These are phyloP conservation scores for Chimonanthus salicifolius DNA, from an alignment of 164 flowering plant genomes.

Conservation along the genomic window DNA sequence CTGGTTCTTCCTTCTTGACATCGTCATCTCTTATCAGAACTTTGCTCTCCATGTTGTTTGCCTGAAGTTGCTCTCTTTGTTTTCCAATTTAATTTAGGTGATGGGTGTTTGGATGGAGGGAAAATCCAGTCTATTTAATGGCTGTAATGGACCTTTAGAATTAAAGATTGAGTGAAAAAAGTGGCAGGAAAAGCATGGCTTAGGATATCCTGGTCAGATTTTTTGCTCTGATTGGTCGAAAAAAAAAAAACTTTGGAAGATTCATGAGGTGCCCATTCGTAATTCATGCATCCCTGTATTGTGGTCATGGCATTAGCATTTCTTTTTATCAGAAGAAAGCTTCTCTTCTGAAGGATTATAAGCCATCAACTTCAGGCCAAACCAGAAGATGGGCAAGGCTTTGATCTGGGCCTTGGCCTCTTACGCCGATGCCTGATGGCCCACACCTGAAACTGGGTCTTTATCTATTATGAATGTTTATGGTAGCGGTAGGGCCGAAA, in stretches of 20 bases:
- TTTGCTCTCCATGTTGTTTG: constrained; percentile 16
- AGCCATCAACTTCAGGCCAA: too few species aligned
- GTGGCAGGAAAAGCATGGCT: constrained; percentile 4
- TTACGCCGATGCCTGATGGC: too few species aligned
- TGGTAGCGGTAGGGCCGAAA: too few species aligned
- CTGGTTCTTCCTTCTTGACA: constrained; percentile 27
- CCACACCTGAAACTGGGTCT: too few species aligned
- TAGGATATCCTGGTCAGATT: not conserved
- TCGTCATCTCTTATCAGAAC: constrained; percentile 21
- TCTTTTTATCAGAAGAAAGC: not conserved
- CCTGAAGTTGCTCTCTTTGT: not conserved
- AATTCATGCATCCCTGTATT: not conserved
- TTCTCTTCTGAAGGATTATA: too few species aligned
- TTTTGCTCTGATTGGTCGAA: not conserved
- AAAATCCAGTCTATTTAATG: not conserved
- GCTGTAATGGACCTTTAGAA: not conserved
- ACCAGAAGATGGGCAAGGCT: too few species aligned
- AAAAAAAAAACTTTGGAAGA: not conserved
- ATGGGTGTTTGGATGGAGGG: not conserved
- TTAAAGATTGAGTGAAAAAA: not conserved
- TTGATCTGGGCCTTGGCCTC: too few species aligned
- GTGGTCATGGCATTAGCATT: not conserved
- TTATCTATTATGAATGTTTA: too few species aligned
- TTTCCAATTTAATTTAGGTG: not conserved
- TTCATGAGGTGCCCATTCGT: not conserved